phyloP scores from a whole-genome alignment of 177 flowering plant genomes.

The Vitis hybrid region DNA sequence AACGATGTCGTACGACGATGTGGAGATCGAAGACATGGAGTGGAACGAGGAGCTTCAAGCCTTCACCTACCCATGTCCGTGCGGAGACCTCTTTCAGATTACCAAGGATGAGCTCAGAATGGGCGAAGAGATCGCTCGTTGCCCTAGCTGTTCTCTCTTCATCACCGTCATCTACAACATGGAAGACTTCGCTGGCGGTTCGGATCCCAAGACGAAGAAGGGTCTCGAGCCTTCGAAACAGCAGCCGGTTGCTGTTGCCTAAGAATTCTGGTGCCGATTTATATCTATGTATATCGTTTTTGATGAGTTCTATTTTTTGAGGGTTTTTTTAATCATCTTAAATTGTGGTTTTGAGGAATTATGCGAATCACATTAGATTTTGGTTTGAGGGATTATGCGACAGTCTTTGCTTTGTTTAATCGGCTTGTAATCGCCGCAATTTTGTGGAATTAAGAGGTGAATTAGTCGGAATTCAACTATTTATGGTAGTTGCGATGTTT shows the following conservation, averaged over 20 bases:
- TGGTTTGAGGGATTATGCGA: too few species aligned
- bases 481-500: too few species aligned
- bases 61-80: slow-evolving; percentile 83
- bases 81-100: slow-evolving; percentile 88
- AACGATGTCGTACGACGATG: slow-evolving; percentile 90
- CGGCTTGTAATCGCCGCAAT: too few species aligned
- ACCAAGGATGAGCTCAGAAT: slow-evolving; percentile 66
- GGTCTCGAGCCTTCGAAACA: slow-evolving; percentile 36
- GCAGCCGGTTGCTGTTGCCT: slow-evolving; percentile 58
- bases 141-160: slow-evolving; percentile 91
- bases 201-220: slow-evolving; percentile 26
- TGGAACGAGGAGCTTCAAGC: slow-evolving; percentile 80
- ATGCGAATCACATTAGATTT: too few species aligned
- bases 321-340: too few species aligned
- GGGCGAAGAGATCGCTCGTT: slow-evolving; percentile 87
- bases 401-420: too few species aligned
- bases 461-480: too few species aligned
- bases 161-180: slow-evolving; percentile 78
- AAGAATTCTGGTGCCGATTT: slow-evolving; percentile 11
- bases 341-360: too few species aligned
- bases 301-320: too few species aligned
- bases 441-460: too few species aligned
- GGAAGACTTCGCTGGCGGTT: slow-evolving; percentile 57
- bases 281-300: not conserved
- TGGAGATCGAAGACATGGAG: slow-evolving; percentile 94